Percentiles rank a stretch among this genome's conserved stretches.
These are phyloP conservation scores for Galium porrigens DNA, from an alignment of 305 asterid genomes.

Conservation along the genomic window DNA sequence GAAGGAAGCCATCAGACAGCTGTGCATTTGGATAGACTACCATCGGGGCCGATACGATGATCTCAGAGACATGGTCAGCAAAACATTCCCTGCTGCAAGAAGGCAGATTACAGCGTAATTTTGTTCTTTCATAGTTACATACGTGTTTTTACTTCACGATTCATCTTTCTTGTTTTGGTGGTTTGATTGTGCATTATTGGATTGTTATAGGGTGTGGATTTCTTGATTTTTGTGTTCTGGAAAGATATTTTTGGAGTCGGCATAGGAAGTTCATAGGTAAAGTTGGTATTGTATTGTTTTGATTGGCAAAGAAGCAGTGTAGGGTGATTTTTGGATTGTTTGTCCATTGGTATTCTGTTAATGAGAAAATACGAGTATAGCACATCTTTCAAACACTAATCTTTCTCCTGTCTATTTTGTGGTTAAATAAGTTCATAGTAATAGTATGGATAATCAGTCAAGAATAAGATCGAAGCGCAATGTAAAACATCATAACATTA, in stretches of 20 bases:
- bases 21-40: conserved; percentile 61
- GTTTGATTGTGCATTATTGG: conserved; percentile 1
- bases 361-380: neutral
- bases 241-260: neutral
- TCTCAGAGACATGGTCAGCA: conserved; percentile 42
- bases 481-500: neutral
- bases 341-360: neutral
- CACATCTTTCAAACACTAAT: neutral
- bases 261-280: neutral
- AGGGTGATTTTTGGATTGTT: neutral
- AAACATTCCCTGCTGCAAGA: conserved; percentile 31
- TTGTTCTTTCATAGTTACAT: neutral
- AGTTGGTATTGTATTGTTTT: neutral
- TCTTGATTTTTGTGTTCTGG: neutral
- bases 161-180: neutral
- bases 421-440: neutral
- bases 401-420: neutral
- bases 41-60: conserved; percentile 53
- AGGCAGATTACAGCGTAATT: conserved; percentile 34
- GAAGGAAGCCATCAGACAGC: conserved; percentile 64
- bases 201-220: neutral
- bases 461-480: neutral
- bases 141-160: neutral
- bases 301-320: neutral
- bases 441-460: neutral